Evolutionary conservation across 1,284 basidiomycete genomes (phyloP).

Genomic region (Trametes hirsuta): DNA sequence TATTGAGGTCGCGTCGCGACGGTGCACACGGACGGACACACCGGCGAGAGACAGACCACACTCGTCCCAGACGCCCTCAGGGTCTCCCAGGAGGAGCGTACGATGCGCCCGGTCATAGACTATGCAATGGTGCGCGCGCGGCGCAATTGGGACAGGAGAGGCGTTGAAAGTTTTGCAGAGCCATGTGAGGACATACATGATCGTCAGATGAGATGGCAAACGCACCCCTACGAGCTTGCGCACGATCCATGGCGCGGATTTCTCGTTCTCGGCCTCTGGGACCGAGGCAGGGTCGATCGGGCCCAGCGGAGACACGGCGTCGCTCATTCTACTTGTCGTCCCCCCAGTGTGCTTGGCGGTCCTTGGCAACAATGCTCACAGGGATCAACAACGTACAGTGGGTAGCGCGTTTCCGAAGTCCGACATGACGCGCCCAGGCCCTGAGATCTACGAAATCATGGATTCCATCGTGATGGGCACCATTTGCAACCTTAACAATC

Average conservation of each 20-base stretch:
- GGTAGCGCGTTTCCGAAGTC: background rate
- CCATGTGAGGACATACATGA: background rate
- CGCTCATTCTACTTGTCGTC: conserved; percentile 11
- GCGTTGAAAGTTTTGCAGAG: background rate
- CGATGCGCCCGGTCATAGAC: conserved; percentile 68
- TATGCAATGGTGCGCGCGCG: conserved; percentile 26
- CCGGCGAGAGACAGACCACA: conserved; percentile 64
- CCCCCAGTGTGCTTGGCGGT: background rate
- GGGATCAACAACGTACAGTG: background rate
- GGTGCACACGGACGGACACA: conserved; percentile 34
- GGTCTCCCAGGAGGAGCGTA: conserved; percentile 68
- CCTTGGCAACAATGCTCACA: background rate
- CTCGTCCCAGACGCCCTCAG: conserved; percentile 61
- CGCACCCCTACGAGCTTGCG: conserved; percentile 65
- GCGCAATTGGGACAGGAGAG: conserved; percentile 9
- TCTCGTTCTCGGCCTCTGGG: conserved; percentile 51
- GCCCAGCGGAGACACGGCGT: conserved; percentile 46
- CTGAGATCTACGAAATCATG: conserved; percentile 1
- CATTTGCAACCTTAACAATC: background rate
- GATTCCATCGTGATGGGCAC: conserved; percentile 23
- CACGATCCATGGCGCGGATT: conserved; percentile 63
- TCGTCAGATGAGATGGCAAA: conserved; percentile 20
- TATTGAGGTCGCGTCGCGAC: background rate
- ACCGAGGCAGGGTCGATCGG: conserved; percentile 58
- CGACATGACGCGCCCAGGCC: background rate